Evolutionary conservation across 192 early-diverging fungal genomes (phyloP).

Genomic region (Linnemannia schmuckeri): DNA sequence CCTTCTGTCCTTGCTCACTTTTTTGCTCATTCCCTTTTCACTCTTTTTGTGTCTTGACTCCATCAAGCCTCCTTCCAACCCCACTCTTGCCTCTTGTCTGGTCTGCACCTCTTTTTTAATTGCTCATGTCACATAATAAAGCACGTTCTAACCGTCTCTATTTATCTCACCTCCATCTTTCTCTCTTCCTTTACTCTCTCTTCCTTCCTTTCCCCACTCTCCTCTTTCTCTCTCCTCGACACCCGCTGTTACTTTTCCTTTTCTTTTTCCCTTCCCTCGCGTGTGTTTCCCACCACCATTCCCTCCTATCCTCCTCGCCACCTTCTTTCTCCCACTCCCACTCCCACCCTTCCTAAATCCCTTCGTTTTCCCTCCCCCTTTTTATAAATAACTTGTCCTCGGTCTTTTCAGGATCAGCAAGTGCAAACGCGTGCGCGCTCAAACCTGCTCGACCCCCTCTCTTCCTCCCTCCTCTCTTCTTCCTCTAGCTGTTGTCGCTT

Average conservation of each 20-base stretch:
- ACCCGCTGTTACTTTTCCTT: neutral
- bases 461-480: neutral
- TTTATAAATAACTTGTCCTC: neutral
- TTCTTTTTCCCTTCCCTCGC: neutral
- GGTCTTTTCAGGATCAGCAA: slow-evolving; percentile 3
- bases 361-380: neutral
- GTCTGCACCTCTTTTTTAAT: neutral
- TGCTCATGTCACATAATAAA: neutral
- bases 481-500: neutral
- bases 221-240: no score
- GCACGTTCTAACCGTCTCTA: neutral
- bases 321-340: neutral
- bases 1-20: neutral
- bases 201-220: neutral
- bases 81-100: neutral
- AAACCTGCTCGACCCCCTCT: neutral
- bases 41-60: neutral
- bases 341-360: neutral
- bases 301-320: neutral
- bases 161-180: neutral
- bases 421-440: no score
- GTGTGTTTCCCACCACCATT: no score
- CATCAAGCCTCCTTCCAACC: neutral
- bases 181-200: neutral
- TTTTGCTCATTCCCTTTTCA: neutral